Conservation (phyloP, 2,329 filamentous ascomycete genomes). For the Epichloe aotearoae region DNA sequence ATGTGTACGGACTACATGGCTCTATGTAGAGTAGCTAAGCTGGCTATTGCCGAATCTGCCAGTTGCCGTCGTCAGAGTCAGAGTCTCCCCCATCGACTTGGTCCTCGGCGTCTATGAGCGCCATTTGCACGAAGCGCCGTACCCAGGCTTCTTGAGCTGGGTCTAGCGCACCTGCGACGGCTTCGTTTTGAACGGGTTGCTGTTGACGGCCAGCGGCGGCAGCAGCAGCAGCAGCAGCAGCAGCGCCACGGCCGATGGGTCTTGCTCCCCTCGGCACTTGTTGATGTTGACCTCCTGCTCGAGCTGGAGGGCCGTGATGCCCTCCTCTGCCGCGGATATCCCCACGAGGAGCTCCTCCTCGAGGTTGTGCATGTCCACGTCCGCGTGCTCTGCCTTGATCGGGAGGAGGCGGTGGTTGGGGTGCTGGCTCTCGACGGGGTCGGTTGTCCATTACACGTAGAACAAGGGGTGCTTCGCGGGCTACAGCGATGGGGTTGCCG, state of each 20-base stretch:
- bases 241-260: background rate
- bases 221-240: background rate
- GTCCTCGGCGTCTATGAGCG: conserved; percentile 39
- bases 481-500: conserved; percentile 28
- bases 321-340: background rate
- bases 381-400: background rate
- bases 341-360: background rate
- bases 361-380: background rate
- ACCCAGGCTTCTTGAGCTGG: conserved; percentile 39
- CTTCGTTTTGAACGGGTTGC: conserved; percentile 2
- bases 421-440: conserved; percentile 12
- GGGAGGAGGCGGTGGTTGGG: conserved; percentile 1
- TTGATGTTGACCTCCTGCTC: background rate
- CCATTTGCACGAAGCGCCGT: conserved; percentile 39
- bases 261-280: background rate
- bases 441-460: conserved; percentile 36
- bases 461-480: conserved; percentile 42
- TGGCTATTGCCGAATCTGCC: background rate
- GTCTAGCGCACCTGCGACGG: conserved; percentile 23
- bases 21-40: background rate
- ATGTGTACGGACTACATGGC: too few species aligned
- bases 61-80: conserved; percentile 17
- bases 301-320: background rate
- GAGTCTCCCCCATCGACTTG: conserved; percentile 29
- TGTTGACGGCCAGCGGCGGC: background rate